Conservation (phyloP, 179 eudicot species). For the Pouteria campechiana region DNA sequence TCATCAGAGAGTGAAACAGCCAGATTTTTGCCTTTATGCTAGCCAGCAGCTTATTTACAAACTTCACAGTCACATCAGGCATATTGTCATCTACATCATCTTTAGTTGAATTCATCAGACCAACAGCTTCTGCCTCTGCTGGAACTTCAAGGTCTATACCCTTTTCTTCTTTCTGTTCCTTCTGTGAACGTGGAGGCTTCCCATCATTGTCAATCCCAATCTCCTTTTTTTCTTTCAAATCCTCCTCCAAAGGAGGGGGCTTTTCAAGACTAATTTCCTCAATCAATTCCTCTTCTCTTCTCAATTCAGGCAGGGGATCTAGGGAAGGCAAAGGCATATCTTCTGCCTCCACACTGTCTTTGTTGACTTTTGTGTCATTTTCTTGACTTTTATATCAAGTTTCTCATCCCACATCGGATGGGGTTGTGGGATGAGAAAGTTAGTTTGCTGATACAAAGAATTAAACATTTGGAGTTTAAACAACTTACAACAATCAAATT, state of each 20-base stretch:
- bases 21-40: slow-evolving; percentile 81
- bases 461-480: no score
- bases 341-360: no score
- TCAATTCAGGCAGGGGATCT: no score
- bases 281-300: slow-evolving; percentile 15
- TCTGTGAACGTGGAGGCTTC: slow-evolving; percentile 3
- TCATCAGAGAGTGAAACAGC: slow-evolving; percentile 35
- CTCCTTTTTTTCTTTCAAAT: no score
- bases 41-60: slow-evolving; percentile 13
- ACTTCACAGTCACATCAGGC: slow-evolving; percentile 5
- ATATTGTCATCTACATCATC: slow-evolving; percentile 15
- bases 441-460: no score
- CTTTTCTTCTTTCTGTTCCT: slow-evolving; percentile 11
- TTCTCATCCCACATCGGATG: no score
- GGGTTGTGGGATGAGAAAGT: no score
- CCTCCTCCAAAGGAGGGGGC: slow-evolving; percentile 3
- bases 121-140: slow-evolving; percentile 17
- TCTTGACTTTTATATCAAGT: no score
- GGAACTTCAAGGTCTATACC: slow-evolving; percentile 28
- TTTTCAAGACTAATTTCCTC: slow-evolving; percentile 4
- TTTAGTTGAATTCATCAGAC: slow-evolving; percentile 19
- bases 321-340: no score
- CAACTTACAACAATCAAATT: no score
- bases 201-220: no score
- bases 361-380: no score